Base-by-base conservation (phyloP, 140 eudicot species). In the Stevia rebaudiana region DNA sequence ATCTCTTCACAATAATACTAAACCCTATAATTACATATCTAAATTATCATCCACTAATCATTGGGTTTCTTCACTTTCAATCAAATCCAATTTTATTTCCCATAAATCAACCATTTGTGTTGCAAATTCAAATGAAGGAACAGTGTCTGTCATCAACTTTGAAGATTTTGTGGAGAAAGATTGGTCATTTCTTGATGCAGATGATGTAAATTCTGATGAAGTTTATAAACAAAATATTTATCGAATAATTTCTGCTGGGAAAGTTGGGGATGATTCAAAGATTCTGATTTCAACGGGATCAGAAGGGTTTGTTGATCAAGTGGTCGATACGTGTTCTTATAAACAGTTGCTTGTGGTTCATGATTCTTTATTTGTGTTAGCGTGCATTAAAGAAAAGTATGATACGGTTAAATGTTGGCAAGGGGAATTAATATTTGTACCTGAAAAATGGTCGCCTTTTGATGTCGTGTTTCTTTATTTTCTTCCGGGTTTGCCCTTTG, bases 391-490 rank as follows among this genome's bases (percentile, higher is more conserved):
- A 68, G 95, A 87, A 19, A 87, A 77, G 77, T 72, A 87, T 28
- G 98, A 91, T 55, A 75, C 76, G 16, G 87, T 91, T 68, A 81
- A 60, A 22, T 91, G 96, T 77, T 91, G 96, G 98, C 96, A 87
- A 79, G 98, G 98, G 40, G 95, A 81, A 65, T 28, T 91, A 70
- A 68, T 83, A 39, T 55, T 63, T 52, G 79, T 85, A 15, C 96
- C 98, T 58, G 92, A 88, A 76, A 88, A 79, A 60, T 92, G 98
- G 98, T 68, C 76, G 13, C 74, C 86, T 74, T 81, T 92, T 58
- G 95, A 92, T 71, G 89, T 76, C 54, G 89, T 88, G 62, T 92
- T 82, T 58, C 87, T 92, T 24, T 87, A 88, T 53, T 92, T 81
- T 68, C 71, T 92, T 46, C 96, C 96, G 15, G 88, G 73, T 56